These are phyloP conservation scores for Pythium folliculosum DNA, from an alignment of 352 stramenopile species.

Conservation along the genomic window DNA sequence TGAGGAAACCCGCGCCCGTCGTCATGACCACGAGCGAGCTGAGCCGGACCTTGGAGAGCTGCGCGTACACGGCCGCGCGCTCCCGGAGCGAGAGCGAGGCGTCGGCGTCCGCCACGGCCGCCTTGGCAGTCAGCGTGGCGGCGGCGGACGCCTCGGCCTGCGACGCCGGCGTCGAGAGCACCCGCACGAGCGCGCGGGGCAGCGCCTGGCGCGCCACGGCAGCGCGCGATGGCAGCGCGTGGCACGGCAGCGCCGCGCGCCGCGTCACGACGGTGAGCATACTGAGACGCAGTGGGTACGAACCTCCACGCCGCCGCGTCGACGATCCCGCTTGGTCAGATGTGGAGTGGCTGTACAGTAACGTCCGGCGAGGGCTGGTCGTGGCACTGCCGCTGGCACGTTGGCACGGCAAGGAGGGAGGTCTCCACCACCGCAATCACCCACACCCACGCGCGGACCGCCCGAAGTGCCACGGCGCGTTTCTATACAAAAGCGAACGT, in stretches of 20 bases:
- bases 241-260: conserved; percentile 7
- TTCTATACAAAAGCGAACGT: conserved; percentile 16
- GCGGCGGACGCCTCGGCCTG: conserved; percentile 39
- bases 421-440: conserved; percentile 6
- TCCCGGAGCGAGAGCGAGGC: conserved; percentile 58
- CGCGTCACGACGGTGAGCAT: conserved; percentile 31
- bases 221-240: not conserved
- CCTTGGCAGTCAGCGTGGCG: conserved; percentile 32
- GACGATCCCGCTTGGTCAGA: conserved; percentile 24
- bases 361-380: too few relatives aligned
- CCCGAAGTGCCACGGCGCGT: conserved; percentile 23
- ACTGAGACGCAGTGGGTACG: not conserved
- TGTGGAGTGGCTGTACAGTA: conserved; percentile 9
- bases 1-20: conserved; percentile 95
- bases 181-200: conserved; percentile 37
- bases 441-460: too few relatives aligned
- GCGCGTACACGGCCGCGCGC: conserved; percentile 73
- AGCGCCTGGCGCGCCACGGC: not conserved
- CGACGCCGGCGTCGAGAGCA: conserved; percentile 66
- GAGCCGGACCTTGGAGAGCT: conserved; percentile 94
- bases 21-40: conserved; percentile 97
- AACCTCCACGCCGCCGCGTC: conserved; percentile 13
- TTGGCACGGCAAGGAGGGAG: too few relatives aligned
- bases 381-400: not conserved
- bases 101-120: conserved; percentile 10